Evolutionary conservation across 1,284 basidiomycete species (phyloP).

Genomic region (Ustilago bromivora): DNA sequence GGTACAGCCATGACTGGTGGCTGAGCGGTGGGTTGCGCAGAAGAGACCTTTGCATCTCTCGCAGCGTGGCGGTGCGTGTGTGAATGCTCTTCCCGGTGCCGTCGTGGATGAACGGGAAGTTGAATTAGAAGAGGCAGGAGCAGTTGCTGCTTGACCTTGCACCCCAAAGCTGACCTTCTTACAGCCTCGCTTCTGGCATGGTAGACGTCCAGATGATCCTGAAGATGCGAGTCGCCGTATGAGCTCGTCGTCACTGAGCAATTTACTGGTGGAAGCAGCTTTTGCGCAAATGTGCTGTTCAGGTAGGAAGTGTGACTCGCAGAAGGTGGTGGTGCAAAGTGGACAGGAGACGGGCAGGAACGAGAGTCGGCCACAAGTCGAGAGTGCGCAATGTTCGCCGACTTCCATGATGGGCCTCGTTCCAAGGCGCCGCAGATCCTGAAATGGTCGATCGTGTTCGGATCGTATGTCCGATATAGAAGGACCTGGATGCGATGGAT

Average conservation of each 20-base stretch:
- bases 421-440: not conserved
- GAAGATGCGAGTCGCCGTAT: constrained; percentile 21
- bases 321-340: constrained; percentile 49
- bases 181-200: constrained; percentile 59
- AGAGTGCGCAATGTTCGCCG: constrained; percentile 53
- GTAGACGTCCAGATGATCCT: constrained; percentile 40
- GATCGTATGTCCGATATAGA: not conserved
- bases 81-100: not conserved
- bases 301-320: constrained; percentile 59
- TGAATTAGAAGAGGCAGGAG: constrained; percentile 1
- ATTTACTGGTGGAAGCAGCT: constrained; percentile 29
- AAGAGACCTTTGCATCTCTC: constrained; percentile 58
- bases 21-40: constrained; percentile 53
- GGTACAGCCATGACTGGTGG: constrained; percentile 48
- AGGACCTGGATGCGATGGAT: constrained; percentile 7
- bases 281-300: constrained; percentile 52
- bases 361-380: constrained; percentile 50
- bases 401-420: constrained; percentile 46
- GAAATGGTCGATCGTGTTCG: not conserved
- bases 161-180: constrained; percentile 57
- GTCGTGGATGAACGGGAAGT: not conserved
- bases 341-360: constrained; percentile 60
- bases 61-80: constrained; percentile 51
- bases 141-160: not conserved
- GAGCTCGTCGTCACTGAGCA: constrained; percentile 47